phyloP scores from a whole-genome alignment of 2,329 filamentous ascomycete genomes.

The Aspergillus piperis region DNA sequence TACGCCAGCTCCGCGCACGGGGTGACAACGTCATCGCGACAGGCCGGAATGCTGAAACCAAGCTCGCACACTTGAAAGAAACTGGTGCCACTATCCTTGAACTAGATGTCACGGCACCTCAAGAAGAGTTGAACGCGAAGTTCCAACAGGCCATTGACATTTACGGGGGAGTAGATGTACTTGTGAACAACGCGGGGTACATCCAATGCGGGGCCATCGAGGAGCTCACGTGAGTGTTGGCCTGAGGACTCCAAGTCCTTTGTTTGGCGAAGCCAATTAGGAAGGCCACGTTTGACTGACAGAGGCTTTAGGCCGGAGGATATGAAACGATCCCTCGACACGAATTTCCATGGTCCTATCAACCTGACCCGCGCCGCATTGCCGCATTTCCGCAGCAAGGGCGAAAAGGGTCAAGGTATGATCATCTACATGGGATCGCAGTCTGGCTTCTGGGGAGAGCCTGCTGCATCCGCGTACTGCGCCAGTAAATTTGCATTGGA shows the following conservation, averaged over 20 bases:
- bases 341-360: background rate
- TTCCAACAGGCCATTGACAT: slow-evolving; percentile 18
- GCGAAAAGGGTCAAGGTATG: background rate
- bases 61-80: slow-evolving; percentile 24
- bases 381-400: background rate
- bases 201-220: slow-evolving; percentile 28
- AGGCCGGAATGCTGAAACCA: slow-evolving; percentile 17
- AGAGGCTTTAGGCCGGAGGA: background rate
- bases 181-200: slow-evolving; percentile 52
- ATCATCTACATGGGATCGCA: slow-evolving; percentile 7
- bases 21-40: slow-evolving; percentile 41
- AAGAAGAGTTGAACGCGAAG: slow-evolving; percentile 20
- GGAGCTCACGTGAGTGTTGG: slow-evolving; percentile 23
- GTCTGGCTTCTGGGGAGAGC: background rate
- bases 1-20: slow-evolving; percentile 5
- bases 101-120: slow-evolving; percentile 26
- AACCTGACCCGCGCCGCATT: background rate
- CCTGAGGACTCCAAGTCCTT: background rate
- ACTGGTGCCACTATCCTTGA: slow-evolving; percentile 25
- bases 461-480: background rate
- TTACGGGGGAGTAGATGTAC: slow-evolving; percentile 37
- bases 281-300: too few relatives aligned
- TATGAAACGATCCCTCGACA: background rate
- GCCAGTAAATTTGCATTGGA: background rate
- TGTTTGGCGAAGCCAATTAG: background rate